These are phyloP conservation scores for Wallacemonas sp. DNA, from an alignment of 208 protist species.

Conservation along the genomic window DNA sequence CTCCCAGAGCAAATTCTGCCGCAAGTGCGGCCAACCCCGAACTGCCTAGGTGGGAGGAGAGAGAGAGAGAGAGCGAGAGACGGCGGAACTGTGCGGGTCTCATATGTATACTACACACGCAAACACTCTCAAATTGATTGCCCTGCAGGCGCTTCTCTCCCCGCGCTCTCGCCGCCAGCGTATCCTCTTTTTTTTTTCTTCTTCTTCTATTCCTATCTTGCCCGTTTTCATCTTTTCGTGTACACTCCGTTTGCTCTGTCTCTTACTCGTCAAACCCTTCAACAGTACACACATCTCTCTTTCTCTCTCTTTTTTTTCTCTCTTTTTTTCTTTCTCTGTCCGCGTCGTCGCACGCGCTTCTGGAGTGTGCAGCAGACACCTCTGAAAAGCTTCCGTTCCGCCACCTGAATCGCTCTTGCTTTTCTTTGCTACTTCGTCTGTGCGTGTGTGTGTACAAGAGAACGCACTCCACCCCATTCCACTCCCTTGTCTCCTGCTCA, in stretches of 20 bases:
- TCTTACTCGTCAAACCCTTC: neutral
- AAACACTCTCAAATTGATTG: too few species aligned
- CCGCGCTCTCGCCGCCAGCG: too few species aligned
- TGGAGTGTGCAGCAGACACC: slow-evolving; percentile 1
- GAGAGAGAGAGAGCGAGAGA: neutral
- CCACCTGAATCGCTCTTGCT: neutral
- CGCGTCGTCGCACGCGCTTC: slow-evolving; percentile 13
- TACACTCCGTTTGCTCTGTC: neutral
- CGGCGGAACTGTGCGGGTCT: neutral
- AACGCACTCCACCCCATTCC: too few species aligned
- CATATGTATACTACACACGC: neutral
- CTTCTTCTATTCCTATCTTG: neutral
- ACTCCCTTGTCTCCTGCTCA: too few species aligned
- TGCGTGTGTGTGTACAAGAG: too few species aligned
- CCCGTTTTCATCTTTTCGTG: slow-evolving; percentile 11
- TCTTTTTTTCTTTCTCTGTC: slow-evolving; percentile 15
- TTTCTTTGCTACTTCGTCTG: slow-evolving; percentile 8
- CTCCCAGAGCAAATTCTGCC: slow-evolving; percentile 50
- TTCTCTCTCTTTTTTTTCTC: slow-evolving; percentile 26
- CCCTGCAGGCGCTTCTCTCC: too few species aligned
- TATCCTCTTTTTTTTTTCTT: too few species aligned
- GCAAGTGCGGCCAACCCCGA: slow-evolving; percentile 49
- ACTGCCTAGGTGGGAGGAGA: neutral
- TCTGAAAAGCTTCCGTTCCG: slow-evolving; percentile 1
- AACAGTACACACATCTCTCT: slow-evolving; percentile 4